These are phyloP conservation scores for Paecilomyces fulvus DNA, from an alignment of 2,329 filamentous ascomycete genomes.

Conservation along the genomic window DNA sequence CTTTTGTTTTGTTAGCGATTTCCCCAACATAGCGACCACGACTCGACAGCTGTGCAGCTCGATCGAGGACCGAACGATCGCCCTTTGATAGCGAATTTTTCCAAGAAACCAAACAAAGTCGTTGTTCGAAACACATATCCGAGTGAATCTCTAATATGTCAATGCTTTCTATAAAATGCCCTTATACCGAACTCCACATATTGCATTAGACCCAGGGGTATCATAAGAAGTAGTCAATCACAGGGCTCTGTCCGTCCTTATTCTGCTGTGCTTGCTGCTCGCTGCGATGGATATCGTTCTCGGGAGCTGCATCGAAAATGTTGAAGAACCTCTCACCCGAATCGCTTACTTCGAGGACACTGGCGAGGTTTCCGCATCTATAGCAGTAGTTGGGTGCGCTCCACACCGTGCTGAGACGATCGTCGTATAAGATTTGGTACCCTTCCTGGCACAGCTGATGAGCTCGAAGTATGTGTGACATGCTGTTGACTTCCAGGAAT, in stretches of 20 bases:
- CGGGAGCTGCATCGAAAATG: slow-evolving; percentile 91
- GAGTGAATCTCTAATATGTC: slow-evolving; percentile 4
- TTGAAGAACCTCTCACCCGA: slow-evolving; percentile 93
- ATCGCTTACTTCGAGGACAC: slow-evolving; percentile 91
- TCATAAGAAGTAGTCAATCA: slow-evolving; percentile 65
- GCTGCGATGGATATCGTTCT: slow-evolving; percentile 74
- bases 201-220: slow-evolving; percentile 22
- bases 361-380: slow-evolving; percentile 92
- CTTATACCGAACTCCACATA: slow-evolving; percentile 21
- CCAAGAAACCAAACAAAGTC: neutral
- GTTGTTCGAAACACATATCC: slow-evolving; percentile 2
- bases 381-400: slow-evolving; percentile 96
- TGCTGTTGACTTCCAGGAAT: slow-evolving; percentile 92
- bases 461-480: slow-evolving; percentile 96
- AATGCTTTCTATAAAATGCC: slow-evolving; percentile 19
- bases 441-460: slow-evolving; percentile 98
- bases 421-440: slow-evolving; percentile 93
- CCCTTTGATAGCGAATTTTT: neutral
- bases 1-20: neutral
- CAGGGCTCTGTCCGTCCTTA: slow-evolving; percentile 62
- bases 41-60: neutral
- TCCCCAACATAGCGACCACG: neutral
- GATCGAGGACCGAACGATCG: neutral
- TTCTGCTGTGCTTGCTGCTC: slow-evolving; percentile 66
- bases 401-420: slow-evolving; percentile 92